Evolutionary conservation across 2,329 filamentous ascomycete species (phyloP), one percentile per base, ranked within the genome.

Genomic region (Anthostomella pinea): DNA sequence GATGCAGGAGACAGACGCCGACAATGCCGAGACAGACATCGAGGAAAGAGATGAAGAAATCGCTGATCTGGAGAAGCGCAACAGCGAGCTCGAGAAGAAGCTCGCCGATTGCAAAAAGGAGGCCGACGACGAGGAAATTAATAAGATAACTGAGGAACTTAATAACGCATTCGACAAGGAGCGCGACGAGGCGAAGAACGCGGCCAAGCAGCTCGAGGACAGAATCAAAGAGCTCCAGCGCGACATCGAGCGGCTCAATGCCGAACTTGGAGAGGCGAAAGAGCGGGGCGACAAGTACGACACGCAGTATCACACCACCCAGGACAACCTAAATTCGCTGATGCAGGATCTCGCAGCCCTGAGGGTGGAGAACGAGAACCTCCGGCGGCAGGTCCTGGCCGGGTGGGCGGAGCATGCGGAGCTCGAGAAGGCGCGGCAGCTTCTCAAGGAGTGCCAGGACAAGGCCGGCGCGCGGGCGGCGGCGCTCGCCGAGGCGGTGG

Each of bases 401-500:
- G n/a, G n/a, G n/a, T n/a, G n/a, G n/a, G n/a, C n/a, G n/a, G n/a
- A n/a, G n/a, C n/a, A n/a, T n/a, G n/a, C n/a, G n/a, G n/a, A n/a
- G n/a, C n/a, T n/a, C n/a, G n/a, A n/a, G n/a, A n/a, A n/a, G n/a
- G n/a, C n/a, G n/a, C n/a, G n/a, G n/a, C n/a, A n/a, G n/a, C n/a
- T n/a, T n/a, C n/a, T n/a, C n/a, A n/a, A n/a, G n/a, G n/a, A n/a
- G n/a, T n/a, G n/a, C n/a, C n/a, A n/a, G n/a, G n/a, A n/a, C n/a
- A n/a, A 36, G 17, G 38, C 27, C 11, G 18, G 10, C 3, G 9
- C 5, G 30, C 30, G 34, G 13, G 25, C 18, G 23, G n/a, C 7
- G 15, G 33, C 25, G 32, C 38, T 47, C n/a, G 15, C 14, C 7
- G 10, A n/a, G n/a, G n/a, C n/a, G n/a, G n/a, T n/a, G 10, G 5